Percentiles rank a stretch among this genome's conserved stretches.
phyloP scores from a whole-genome alignment of 805 yeast genomes.

The Kluyveromyces siamensis region DNA sequence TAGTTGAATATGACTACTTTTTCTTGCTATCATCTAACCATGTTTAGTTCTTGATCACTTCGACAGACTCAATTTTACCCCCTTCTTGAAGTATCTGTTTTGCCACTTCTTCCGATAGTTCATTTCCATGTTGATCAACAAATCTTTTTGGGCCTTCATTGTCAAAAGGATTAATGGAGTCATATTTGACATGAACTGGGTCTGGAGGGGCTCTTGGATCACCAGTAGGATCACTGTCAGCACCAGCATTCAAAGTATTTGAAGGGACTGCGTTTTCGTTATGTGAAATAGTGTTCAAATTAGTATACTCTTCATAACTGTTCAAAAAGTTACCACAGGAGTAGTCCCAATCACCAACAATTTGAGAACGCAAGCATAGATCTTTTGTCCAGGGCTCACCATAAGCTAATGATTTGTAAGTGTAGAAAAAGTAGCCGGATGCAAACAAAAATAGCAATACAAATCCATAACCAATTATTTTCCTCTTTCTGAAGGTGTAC shows the following conservation, averaged over 20 bases:
- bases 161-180: slow-evolving; percentile 15
- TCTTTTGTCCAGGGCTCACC: slow-evolving; percentile 72
- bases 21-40: neutral
- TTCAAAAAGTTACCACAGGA: slow-evolving; percentile 55
- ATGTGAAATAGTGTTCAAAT: slow-evolving; percentile 4
- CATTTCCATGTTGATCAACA: slow-evolving; percentile 32
- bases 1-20: neutral
- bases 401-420: slow-evolving; percentile 66
- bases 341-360: slow-evolving; percentile 74
- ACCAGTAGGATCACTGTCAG: slow-evolving; percentile 5
- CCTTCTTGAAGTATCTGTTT: slow-evolving; percentile 18
- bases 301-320: slow-evolving; percentile 20
- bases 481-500: slow-evolving; percentile 35
- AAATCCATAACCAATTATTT: slow-evolving; percentile 35
- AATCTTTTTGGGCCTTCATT: slow-evolving; percentile 26
- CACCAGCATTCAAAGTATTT: slow-evolving; percentile 6
- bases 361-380: slow-evolving; percentile 53
- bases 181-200: slow-evolving; percentile 4
- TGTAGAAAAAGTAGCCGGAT: slow-evolving; percentile 45
- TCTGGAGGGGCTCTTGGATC: slow-evolving; percentile 2
- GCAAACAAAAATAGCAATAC: slow-evolving; percentile 40
- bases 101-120: slow-evolving; percentile 27
- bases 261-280: slow-evolving; percentile 2
- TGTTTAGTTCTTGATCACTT: neutral
- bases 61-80: slow-evolving; percentile 7